Evolutionary conservation across 1,139 yeast species (phyloP).

Genomic region (Debaryomyces sp.): DNA sequence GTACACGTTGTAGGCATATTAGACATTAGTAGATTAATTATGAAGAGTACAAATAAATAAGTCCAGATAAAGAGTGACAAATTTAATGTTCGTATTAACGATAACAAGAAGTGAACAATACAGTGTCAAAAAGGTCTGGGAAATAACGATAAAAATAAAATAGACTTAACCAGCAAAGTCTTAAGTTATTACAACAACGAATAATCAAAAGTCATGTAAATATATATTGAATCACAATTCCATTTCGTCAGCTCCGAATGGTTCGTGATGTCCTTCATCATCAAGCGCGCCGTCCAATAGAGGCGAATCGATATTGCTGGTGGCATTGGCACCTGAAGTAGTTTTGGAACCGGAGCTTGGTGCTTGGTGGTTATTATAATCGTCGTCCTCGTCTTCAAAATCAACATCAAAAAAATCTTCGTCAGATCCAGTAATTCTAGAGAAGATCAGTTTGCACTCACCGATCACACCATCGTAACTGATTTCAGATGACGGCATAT

Average conservation of each 20-base stretch:
- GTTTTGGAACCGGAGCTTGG: slow-evolving; percentile 12
- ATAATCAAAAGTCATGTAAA: not conserved
- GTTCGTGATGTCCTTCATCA: slow-evolving; percentile 51
- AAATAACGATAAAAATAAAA: not conserved
- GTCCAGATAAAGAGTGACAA: not conserved
- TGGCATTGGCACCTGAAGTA: slow-evolving; percentile 9
- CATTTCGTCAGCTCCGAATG: slow-evolving; percentile 71
- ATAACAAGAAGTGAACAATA: not conserved
- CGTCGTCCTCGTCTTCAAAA: slow-evolving; percentile 84
- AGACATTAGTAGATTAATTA: not conserved
- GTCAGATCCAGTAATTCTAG: slow-evolving; percentile 82
- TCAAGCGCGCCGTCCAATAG: slow-evolving; percentile 39
- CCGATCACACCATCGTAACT: slow-evolving; percentile 89
- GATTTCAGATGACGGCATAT: slow-evolving; percentile 79
- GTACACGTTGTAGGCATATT: not conserved
- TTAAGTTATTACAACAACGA: not conserved
- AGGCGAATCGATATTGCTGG: slow-evolving; percentile 16
- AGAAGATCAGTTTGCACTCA: slow-evolving; percentile 76
- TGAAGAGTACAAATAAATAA: not conserved
- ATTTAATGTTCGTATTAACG: not conserved
- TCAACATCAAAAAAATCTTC: slow-evolving; percentile 96
- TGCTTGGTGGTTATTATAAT: slow-evolving; percentile 17
- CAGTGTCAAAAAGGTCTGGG: not conserved
- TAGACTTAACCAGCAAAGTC: not conserved
- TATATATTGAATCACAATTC: slow-evolving; percentile 43